phyloP scores from a whole-genome alignment of 176 grass and related monocot genomes.

The Lolium rigidum region DNA sequence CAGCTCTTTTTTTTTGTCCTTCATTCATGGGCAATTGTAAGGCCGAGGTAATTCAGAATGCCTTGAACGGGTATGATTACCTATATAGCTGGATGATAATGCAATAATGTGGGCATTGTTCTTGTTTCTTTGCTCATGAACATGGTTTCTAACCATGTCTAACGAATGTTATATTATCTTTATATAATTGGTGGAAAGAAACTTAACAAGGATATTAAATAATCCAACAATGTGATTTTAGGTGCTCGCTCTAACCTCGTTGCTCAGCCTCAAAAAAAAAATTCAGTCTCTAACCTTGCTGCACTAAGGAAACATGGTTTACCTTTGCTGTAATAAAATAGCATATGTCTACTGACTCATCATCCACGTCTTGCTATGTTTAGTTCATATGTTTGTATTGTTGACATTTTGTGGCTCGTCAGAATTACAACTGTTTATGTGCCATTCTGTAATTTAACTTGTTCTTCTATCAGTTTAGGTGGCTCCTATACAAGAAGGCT shows the following conservation, averaged over 20 bases:
- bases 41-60: neutral
- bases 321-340: neutral
- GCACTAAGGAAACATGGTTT: neutral
- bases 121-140: neutral
- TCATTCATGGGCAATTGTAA: neutral
- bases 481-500: constrained; percentile 95
- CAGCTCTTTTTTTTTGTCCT: neutral
- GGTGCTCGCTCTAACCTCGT: neutral
- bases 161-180: neutral
- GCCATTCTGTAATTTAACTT: constrained; percentile 22
- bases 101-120: neutral
- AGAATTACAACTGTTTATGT: constrained; percentile 24
- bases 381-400: constrained; percentile 18
- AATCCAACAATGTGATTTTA: neutral
- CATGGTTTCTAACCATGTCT: neutral
- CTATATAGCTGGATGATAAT: neutral
- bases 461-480: constrained; percentile 85
- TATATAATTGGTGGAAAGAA: neutral
- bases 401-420: neutral
- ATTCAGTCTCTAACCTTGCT: no score
- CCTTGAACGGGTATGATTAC: neutral
- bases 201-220: neutral
- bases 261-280: no score
- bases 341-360: neutral
- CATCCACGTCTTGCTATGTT: constrained; percentile 2